Conservation (phyloP, 164 flowering plant species). For the Stephania cephalantha region DNA sequence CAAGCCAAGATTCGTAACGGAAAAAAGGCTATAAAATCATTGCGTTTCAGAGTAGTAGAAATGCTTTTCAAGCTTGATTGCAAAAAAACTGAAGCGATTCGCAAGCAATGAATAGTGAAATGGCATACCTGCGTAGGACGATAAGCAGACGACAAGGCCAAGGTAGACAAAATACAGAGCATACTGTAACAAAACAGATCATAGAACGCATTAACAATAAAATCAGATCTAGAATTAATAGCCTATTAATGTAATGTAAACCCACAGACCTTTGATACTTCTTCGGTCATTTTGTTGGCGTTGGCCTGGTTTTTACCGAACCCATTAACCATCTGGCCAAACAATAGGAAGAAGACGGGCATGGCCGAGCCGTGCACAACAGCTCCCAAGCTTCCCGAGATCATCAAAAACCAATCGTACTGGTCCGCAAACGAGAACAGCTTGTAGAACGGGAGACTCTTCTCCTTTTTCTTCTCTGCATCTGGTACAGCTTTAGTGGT, state of each 20-base stretch:
- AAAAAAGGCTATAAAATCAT: neutral
- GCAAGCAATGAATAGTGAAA: neutral
- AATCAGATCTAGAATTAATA: conserved; percentile 23
- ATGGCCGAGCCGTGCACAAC: conserved; percentile 89
- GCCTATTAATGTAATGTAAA: neutral
- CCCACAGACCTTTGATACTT: conserved; percentile 70
- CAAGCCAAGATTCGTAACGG: neutral
- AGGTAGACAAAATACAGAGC: conserved; percentile 90
- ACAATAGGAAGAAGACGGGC: conserved; percentile 91
- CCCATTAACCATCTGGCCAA: conserved; percentile 93
- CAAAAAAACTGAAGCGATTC: too few species aligned
- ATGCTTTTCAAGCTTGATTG: neutral
- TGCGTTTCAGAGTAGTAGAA: neutral
- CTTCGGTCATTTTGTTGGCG: conserved; percentile 63
- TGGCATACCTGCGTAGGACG: conserved; percentile 81
- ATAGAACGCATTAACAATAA: neutral
- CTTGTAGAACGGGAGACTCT: conserved; percentile 68
- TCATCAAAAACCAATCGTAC: conserved; percentile 70
- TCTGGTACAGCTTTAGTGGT: conserved; percentile 37
- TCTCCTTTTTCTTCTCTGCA: conserved; percentile 85
- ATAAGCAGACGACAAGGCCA: conserved; percentile 78
- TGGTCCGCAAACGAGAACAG: conserved; percentile 89
- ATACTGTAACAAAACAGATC: conserved; percentile 52
- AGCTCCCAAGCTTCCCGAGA: conserved; percentile 78
- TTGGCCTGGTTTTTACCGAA: conserved; percentile 83